Evolutionary conservation across 2,329 filamentous ascomycete species (phyloP).

Genomic region (Aspergillus ochraceus): DNA sequence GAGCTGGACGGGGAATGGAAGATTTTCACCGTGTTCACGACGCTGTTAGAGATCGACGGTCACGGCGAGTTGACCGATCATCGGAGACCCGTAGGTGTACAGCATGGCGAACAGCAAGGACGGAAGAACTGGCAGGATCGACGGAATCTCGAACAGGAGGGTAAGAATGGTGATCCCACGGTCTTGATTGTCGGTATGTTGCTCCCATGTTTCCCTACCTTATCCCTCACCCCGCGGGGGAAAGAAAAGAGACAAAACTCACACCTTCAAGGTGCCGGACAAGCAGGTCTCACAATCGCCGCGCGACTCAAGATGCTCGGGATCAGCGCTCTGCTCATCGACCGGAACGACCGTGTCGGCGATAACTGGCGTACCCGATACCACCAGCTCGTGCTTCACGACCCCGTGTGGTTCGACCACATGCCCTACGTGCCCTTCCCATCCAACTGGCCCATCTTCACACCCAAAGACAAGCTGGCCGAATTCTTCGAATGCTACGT

Average conservation of each 20-base stretch:
- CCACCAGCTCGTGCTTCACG: conserved; percentile 66
- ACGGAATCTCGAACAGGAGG: conserved; percentile 48
- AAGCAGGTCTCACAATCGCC: conserved; percentile 59
- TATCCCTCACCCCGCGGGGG: too few relatives aligned
- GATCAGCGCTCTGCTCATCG: conserved; percentile 58
- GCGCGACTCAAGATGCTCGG: conserved; percentile 62
- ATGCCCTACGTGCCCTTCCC: conserved; percentile 67
- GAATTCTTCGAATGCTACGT: conserved; percentile 69
- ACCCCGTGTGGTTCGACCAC: conserved; percentile 59
- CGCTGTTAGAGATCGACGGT: conserved; percentile 55
- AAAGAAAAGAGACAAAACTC: neutral
- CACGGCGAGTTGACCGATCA: conserved; percentile 52
- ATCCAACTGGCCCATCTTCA: conserved; percentile 66
- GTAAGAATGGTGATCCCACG: conserved; percentile 49
- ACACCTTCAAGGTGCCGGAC: conserved; percentile 53
- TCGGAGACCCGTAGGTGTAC: conserved; percentile 56
- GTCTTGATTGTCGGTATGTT: conserved; percentile 61
- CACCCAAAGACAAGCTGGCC: conserved; percentile 69
- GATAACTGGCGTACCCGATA: conserved; percentile 67
- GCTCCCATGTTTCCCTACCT: neutral
- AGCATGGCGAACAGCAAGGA: conserved; percentile 54
- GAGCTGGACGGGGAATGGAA: conserved; percentile 54
- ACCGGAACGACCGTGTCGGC: conserved; percentile 58
- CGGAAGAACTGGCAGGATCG: conserved; percentile 63
- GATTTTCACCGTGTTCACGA: conserved; percentile 64